Base-by-base conservation (phyloP, 805 yeast species). In the Saturnispora serradocipensis region DNA sequence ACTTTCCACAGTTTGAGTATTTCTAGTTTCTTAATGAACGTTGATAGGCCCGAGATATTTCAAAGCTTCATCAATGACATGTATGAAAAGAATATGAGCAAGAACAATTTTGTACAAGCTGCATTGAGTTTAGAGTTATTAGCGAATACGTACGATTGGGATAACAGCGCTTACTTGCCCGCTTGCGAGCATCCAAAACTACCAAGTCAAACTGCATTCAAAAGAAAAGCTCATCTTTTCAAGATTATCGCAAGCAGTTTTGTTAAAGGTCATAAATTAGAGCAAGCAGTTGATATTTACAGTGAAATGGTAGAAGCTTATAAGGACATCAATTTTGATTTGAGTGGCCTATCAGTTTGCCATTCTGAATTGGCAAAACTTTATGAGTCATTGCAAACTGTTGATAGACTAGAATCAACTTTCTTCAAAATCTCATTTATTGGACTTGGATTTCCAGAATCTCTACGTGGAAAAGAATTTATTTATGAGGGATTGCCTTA, bases 401-500 rank as follows among this genome's bases (percentile, higher is more conserved):
- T 83, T 9, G 95, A 86, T 61, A 76, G 90, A 61, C 71, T 82
- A 52, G 80, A 84, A 20, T 87, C 95, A 25, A 81, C 88, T 6
- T 88, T 77, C 65, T 88, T 86, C 73, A 77, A 84, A 62, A 88
- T 88, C 50, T 76, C 86, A 20, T 88, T 84, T 61, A 77, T 86
- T 63, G 97, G 97, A 15, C 77, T 75, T 49, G 96, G 96, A 2
- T 88, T 88, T 74, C 96, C 96, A 7, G 72, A 71, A 32, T 77
- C 89, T 36, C 75, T 86, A 46, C 73, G 95, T 60, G 86, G 86
- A 45, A 80, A 84, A 61, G 82, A 81, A 54, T 88, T 84, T 63
- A 84, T 88, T 49, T 86, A 83, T 62, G 95, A 88, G 67, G 96
- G 96, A 5, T 72, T 80, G 49, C 88, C 95, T 30, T 88, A 86